Conservation (phyloP, 129 eudicot species). For the Erigeron canadensis region DNA sequence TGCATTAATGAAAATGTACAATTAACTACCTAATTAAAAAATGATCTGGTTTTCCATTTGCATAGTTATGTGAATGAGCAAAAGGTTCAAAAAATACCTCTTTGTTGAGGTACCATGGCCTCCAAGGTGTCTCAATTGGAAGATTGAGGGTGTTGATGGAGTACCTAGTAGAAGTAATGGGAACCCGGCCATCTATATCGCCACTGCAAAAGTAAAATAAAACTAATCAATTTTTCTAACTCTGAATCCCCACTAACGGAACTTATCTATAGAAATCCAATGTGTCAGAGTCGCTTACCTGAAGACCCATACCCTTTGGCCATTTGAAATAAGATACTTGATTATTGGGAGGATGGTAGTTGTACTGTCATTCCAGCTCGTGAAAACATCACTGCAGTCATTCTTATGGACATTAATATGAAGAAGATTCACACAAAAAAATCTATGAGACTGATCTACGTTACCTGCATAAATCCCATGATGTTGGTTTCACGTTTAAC, state of each 20-base stretch:
- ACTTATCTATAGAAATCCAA: neutral
- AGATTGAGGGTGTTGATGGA: slow-evolving; percentile 43
- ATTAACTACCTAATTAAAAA: no score
- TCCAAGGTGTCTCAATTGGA: slow-evolving; percentile 43
- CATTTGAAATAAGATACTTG: slow-evolving; percentile 39
- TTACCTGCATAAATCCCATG: slow-evolving; percentile 27
- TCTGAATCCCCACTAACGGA: neutral
- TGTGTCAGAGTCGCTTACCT: slow-evolving; percentile 34
- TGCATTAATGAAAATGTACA: no score
- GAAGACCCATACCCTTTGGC: slow-evolving; percentile 46
- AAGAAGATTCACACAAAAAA: no score
- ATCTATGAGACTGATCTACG: neutral
- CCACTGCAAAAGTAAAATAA: slow-evolving; percentile 37
- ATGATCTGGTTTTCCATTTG: neutral
- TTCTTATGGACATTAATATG: neutral
- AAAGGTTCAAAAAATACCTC: slow-evolving; percentile 35
- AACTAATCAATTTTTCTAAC: neutral
- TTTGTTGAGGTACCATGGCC: slow-evolving; percentile 55
- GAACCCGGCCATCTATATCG: slow-evolving; percentile 47
- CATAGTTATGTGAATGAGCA: slow-evolving; percentile 4
- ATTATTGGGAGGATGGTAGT: slow-evolving; percentile 43
- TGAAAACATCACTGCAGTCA: slow-evolving; percentile 26
- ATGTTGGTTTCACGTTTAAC: slow-evolving; percentile 39
- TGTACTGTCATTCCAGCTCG: slow-evolving; percentile 41
- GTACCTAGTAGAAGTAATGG: slow-evolving; percentile 51